A percentile compares a stretch with the other conserved stretches of the same genome.
Evolutionary conservation across 176 grass and related monocot species (phyloP).

Genomic region (Puya raimondii): DNA sequence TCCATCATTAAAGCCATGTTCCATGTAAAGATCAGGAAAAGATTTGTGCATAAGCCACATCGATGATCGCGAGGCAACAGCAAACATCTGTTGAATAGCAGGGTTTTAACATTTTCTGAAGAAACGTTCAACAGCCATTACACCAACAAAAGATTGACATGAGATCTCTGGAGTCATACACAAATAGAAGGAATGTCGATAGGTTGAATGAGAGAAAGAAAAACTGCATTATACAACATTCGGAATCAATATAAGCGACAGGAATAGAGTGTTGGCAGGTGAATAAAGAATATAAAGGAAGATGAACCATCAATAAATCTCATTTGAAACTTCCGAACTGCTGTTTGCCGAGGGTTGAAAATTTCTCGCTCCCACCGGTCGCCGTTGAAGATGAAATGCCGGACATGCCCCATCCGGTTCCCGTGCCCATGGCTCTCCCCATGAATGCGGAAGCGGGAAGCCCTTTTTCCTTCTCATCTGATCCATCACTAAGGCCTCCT

Average conservation of each 20-base stretch:
- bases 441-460: slow-evolving; percentile 25
- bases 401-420: slow-evolving; percentile 43
- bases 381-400: slow-evolving; percentile 32
- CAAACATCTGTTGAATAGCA: neutral
- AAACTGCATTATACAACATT: neutral
- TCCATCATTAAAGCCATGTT: too few species aligned
- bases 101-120: neutral
- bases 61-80: neutral
- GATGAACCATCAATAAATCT: slow-evolving; percentile 2
- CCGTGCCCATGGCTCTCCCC: slow-evolving; percentile 32
- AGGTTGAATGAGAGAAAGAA: neutral
- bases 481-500: slow-evolving; percentile 61
- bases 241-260: too few species aligned
- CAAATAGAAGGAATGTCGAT: neutral
- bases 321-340: slow-evolving; percentile 70
- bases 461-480: slow-evolving; percentile 43
- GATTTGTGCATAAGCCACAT: too few species aligned
- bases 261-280: neutral
- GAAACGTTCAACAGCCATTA: neutral
- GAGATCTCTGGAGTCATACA: neutral
- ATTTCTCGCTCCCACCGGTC: slow-evolving; percentile 38
- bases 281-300: slow-evolving; percentile 6
- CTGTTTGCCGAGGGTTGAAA: slow-evolving; percentile 60
- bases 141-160: neutral
- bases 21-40: too few species aligned